Evolutionary conservation across 2,329 filamentous ascomycete species (phyloP), one percentile per base, ranked within the genome.

Genomic region (Aspergillus unguis): DNA sequence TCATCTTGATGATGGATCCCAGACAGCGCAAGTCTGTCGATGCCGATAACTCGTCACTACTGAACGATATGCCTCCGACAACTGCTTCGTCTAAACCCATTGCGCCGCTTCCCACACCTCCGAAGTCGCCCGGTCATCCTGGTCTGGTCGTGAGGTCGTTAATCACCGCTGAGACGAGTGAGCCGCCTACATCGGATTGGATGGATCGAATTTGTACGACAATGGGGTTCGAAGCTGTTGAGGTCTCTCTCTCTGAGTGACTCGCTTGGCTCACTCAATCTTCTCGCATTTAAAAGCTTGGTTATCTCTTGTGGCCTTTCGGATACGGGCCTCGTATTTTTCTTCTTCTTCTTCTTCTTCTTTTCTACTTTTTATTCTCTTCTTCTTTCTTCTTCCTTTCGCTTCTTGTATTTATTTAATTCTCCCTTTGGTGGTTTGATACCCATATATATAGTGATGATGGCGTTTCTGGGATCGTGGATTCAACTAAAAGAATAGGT

Each of bases 171-270:
- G 54, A 57, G 2, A 53, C 50, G 2, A 54, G 50, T 11, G 52
- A 60, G 23, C 53, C 60, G 6, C 54, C 58, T 0, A 61, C 57
- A 2, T 58, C 60, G 1, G 56, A 63, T 42, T 63, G 61, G 62
- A 63, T 65, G 62, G 62, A 65, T 29, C 60, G 55, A 10, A 52
- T 65, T 35, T 50, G 57, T 10, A 57, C 54, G 10, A 62, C 61
- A 2, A 63, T 63, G 61, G 62, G 62, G 2, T 48, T 65, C 50
- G 61, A 59, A 37, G 62, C 58, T 3, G 60, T 64, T 10, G 56
- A 58, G 11, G 49, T 64, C 4, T 54, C 46, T n/a, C 29, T 64
- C 28, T 42, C 60, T 25, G 54, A 53, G 31, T 57, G 46, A 32
- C 6, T 25, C 11, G 10, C 17, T 11, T 10, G 37, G 25, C 9